Evolutionary conservation across 768 basidiomycete species (phyloP), one percentile per base, ranked within the genome.

Genomic region (Chalciporus piperatus): DNA sequence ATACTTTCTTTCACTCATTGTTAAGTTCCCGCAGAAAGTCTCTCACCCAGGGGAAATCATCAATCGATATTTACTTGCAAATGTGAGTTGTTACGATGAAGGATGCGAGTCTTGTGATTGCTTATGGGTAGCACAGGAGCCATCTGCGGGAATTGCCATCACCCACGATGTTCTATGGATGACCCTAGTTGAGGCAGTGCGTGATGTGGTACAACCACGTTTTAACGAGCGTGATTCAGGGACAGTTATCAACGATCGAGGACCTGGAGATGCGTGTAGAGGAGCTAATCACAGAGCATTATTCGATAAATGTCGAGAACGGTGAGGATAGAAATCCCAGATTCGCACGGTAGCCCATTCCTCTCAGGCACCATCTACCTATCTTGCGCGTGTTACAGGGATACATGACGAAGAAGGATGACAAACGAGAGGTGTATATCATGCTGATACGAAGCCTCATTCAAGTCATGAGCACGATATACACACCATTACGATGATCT

Each of bases 151-250:
- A 10, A 22, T 59, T n/a, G 45, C 54, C 7, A 27, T 57, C 23
- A 51, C 52, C 19, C 51, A 55, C 23, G 52, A 59, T 27, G 14
- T 25, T 16, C 45, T 41, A 39, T 62, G 59, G 59, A 27, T 4
- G 20, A 28, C 20, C 9, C 25, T 59, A 38, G 39, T 55, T 17
- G 25, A 48, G 6, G 23, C 27, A 13, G 57, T 59, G 41, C 16
- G 43, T 43, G 27, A 30, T 2, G 14, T 35, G 13, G 16, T 14
- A 14, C 3, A 9, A 2, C 16, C 14, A 35, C 16, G 16, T 35
- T 35, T n/a, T 9, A 3, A 35, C 14, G 33, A 35, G 16, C 1
- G 8, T 7, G 33, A 35, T 3, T 35, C 16, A 35, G 33, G 14
- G 33, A 14, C 13, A 35, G 16, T 16, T 35, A 35, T 35, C 33